Conservation (phyloP, 2,329 filamentous ascomycete genomes). For the Cryphonectria naterciae region DNA sequence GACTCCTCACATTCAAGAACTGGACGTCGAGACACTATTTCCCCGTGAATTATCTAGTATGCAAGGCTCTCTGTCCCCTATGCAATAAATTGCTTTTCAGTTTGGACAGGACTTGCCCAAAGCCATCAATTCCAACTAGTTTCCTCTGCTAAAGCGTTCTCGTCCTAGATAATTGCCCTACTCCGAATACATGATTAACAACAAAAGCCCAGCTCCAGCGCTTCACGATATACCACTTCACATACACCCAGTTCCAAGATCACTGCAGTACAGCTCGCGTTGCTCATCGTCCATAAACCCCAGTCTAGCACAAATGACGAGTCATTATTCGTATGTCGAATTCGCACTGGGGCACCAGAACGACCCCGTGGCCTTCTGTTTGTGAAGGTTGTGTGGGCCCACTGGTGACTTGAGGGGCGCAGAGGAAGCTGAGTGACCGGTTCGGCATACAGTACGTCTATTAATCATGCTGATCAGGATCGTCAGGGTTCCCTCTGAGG, state of each 20-base stretch:
- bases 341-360: neutral
- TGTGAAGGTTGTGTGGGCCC: slow-evolving; percentile 1
- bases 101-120: neutral
- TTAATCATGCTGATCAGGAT: neutral
- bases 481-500: neutral
- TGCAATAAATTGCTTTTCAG: neutral
- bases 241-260: neutral
- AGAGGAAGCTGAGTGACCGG: neutral
- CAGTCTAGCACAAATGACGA: neutral
- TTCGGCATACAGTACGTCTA: neutral
- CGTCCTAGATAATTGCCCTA: neutral
- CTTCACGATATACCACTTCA: neutral
- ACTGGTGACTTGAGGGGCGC: slow-evolving; percentile 1
- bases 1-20: neutral
- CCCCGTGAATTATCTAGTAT: neutral
- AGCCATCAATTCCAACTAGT: neutral
- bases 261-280: neutral
- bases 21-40: neutral
- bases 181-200: neutral
- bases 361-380: slow-evolving; percentile 5
- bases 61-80: too few species aligned
- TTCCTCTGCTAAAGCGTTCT: neutral
- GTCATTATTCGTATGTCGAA: neutral
- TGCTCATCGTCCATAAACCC: neutral
- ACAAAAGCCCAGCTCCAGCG: neutral